A percentile compares a stretch with the other conserved stretches of the same genome.
Conservation (phyloP, 306 rosid genomes). For the Ammopiptanthus mongolicus region DNA sequence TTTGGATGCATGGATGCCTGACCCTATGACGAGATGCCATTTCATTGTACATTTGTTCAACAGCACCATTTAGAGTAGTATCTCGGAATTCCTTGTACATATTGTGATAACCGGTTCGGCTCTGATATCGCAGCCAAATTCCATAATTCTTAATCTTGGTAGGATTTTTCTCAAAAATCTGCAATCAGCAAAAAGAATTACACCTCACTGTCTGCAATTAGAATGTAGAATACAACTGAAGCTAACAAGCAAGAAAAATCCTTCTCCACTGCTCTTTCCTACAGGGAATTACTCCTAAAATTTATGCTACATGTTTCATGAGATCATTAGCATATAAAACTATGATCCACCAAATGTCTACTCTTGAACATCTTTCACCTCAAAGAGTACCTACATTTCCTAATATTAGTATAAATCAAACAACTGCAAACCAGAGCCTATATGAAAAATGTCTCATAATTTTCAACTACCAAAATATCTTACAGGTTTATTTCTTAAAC, state of each 20-base stretch:
- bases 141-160: slow-evolving; percentile 73
- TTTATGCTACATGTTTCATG: no score
- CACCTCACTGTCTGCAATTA: background rate
- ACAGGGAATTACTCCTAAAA: no score
- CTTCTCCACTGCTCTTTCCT: background rate
- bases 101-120: slow-evolving; percentile 87
- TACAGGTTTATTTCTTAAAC: no score
- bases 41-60: slow-evolving; percentile 74
- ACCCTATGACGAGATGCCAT: slow-evolving; percentile 94
- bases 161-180: slow-evolving; percentile 85
- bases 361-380: background rate
- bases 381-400: background rate
- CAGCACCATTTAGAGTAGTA: slow-evolving; percentile 74
- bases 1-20: slow-evolving; percentile 81
- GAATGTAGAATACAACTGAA: background rate
- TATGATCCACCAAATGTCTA: background rate
- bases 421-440: background rate
- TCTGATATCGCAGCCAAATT: slow-evolving; percentile 85
- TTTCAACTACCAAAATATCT: background rate
- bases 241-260: background rate
- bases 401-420: background rate
- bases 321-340: background rate
- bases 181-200: background rate
- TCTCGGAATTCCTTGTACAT: slow-evolving; percentile 89
- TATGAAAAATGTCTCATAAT: background rate